Base-by-base conservation (phyloP, 73 alveolate genomes). In the Halteria grandinella region DNA sequence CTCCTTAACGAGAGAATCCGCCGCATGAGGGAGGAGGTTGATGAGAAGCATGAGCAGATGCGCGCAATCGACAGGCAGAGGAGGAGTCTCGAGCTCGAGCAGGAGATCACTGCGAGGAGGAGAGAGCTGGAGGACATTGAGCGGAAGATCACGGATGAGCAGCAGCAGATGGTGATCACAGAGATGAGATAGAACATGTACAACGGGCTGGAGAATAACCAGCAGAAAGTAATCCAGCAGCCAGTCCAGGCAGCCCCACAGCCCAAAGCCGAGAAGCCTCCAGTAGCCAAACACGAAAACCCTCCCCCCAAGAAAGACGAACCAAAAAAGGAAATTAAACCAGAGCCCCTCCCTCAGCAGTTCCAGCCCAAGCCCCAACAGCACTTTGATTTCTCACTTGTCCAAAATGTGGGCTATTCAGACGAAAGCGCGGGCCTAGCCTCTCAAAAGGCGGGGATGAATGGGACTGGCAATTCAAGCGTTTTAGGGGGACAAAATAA, bases 1-100 rank as follows among this genome's bases (percentile, higher is more conserved):
- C 27, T 12, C 17, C 28, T 44, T 6, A 25, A 66, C 15, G 53
- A 66, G 7, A 44, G 47, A 47, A 48, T 66, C 15, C 14, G 53
- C 14, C 7, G 50, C 43, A 66, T 66, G 80, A 17, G 80, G 18
- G 80, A 66, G 3, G 80, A 66, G 29, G 43, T 36, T 44, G 80
- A 66, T 45, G 64, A 47, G 8, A 27, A 28, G 5, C 33, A 41
- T 27, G 1, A 41, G 15, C 23, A 41, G 14, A 4, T 66, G 34
- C 41, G 17, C 25, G 51, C 20, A 20, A 44, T 66, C 4, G 80
- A 66, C 27, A 3, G 66, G 7, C 12, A 44, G n/a, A 24, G 80
- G 2, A 43, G 66, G 15, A 52, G 12, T 1, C 41, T 66, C 10
- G 7, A 44, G 32, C 24, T 44, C 14, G 12, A 41, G 37, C 41